Percentiles rank a stretch among this genome's conserved stretches.
Evolutionary conservation across 495 filamentous ascomycete genomes (phyloP).

Genomic region (Trypethelium eluteriae): DNA sequence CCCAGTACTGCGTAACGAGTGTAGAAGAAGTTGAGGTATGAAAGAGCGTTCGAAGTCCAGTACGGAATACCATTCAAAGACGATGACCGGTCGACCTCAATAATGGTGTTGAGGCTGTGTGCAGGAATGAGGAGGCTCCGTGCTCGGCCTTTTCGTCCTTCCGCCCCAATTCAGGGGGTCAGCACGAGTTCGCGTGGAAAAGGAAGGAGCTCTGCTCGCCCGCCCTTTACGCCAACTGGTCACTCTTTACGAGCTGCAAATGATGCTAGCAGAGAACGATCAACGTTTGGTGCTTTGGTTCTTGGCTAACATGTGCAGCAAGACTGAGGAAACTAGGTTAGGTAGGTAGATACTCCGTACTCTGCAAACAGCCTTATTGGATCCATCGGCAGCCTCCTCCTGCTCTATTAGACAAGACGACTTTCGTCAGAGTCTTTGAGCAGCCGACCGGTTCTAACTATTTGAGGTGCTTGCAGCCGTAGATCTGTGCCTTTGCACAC

Average conservation of each 20-base stretch:
- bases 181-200: neutral
- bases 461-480: neutral
- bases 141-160: neutral
- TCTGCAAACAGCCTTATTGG: neutral
- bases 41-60: too few relatives aligned
- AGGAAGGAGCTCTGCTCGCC: constrained; percentile 4
- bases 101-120: constrained; percentile 7
- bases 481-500: neutral
- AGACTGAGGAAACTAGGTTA: neutral
- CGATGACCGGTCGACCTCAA: constrained; percentile 1
- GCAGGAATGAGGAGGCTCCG: neutral
- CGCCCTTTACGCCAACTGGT: neutral
- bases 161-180: neutral
- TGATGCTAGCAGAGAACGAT: neutral
- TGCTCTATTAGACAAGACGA: neutral
- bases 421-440: neutral
- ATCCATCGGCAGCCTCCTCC: neutral
- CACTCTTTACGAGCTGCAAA: neutral
- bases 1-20: neutral
- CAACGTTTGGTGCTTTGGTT: neutral
- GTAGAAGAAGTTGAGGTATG: neutral
- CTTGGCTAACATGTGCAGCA: neutral
- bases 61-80: neutral
- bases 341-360: too few relatives aligned
- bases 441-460: neutral